Evolutionary conservation across 805 yeast genomes (phyloP).

Genomic region (Ogataea pini): DNA sequence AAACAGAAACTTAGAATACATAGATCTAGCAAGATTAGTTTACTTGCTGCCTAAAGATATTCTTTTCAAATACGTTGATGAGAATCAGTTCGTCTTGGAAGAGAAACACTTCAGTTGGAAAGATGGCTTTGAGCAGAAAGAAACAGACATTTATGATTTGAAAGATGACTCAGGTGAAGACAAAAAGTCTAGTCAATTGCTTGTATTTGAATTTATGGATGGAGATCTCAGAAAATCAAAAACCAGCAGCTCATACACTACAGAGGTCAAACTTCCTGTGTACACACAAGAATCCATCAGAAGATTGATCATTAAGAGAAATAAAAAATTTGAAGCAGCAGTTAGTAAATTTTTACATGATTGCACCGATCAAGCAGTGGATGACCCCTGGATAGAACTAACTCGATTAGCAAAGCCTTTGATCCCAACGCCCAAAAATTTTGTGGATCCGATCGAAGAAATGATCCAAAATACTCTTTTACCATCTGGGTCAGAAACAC

Average conservation of each 20-base stretch:
- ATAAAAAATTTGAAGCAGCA: constrained; percentile 48
- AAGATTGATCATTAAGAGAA: constrained; percentile 58
- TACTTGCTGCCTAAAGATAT: constrained; percentile 68
- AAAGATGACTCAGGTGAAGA: constrained; percentile 40
- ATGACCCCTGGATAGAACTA: constrained; percentile 46
- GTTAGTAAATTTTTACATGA: constrained; percentile 39
- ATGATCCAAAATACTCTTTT: constrained; percentile 41
- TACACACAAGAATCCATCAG: constrained; percentile 59
- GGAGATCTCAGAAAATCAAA: constrained; percentile 53
- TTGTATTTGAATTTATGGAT: constrained; percentile 78
- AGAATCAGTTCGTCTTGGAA: constrained; percentile 54
- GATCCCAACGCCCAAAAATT: constrained; percentile 51
- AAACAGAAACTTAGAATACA: constrained; percentile 42
- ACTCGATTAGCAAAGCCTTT: constrained; percentile 35
- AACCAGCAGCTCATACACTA: constrained; percentile 43
- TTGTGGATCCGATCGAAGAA: constrained; percentile 62
- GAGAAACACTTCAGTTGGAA: constrained; percentile 45
- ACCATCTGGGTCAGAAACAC: constrained; percentile 14
- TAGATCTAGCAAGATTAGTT: constrained; percentile 66
- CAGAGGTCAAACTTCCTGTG: constrained; percentile 50
- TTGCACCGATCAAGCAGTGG: constrained; percentile 32
- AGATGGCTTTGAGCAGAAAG: constrained; percentile 59
- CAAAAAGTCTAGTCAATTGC: constrained; percentile 47
- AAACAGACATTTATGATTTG: constrained; percentile 51
- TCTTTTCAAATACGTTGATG: constrained; percentile 75